Evolutionary conservation across 2,329 filamentous ascomycete species (phyloP).

Genomic region (Leptographium radiaticola): DNA sequence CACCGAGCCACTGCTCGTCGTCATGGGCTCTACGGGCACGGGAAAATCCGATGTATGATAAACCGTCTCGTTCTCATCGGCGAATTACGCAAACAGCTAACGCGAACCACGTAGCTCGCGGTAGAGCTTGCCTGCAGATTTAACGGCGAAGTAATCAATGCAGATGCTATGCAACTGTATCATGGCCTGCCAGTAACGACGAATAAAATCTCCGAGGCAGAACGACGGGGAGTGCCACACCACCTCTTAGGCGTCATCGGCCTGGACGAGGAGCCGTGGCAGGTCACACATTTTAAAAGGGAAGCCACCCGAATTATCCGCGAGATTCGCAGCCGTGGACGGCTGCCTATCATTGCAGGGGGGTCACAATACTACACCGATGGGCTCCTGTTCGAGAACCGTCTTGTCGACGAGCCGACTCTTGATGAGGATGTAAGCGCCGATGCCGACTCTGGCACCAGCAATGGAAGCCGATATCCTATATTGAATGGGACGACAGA

Average conservation of each 20-base stretch:
- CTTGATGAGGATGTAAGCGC: not conserved
- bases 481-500: slow-evolving; percentile 62
- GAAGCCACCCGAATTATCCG: slow-evolving; percentile 56
- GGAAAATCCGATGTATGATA: slow-evolving; percentile 73
- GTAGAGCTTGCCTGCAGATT: slow-evolving; percentile 73
- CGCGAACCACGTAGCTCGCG: slow-evolving; percentile 51
- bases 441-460: not conserved
- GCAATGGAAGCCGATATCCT: slow-evolving; percentile 36
- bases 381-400: slow-evolving; percentile 69
- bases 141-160: slow-evolving; percentile 91
- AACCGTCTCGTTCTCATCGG: not conserved
- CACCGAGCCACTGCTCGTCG: slow-evolving; percentile 54
- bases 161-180: slow-evolving; percentile 97
- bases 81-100: not conserved
- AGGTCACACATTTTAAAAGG: slow-evolving; percentile 61
- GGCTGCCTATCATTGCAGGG: slow-evolving; percentile 79
- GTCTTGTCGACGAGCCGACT: slow-evolving; percentile 34
- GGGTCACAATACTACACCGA: slow-evolving; percentile 95
- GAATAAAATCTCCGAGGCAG: slow-evolving; percentile 70
- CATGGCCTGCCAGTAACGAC: slow-evolving; percentile 84
- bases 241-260: slow-evolving; percentile 74
- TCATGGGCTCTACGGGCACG: slow-evolving; percentile 84
- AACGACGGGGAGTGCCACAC: slow-evolving; percentile 71
- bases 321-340: slow-evolving; percentile 66
- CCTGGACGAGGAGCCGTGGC: slow-evolving; percentile 69